These are phyloP conservation scores for Casuarina equisetifolia DNA, from an alignment of 306 rosid species.

Conservation along the genomic window DNA sequence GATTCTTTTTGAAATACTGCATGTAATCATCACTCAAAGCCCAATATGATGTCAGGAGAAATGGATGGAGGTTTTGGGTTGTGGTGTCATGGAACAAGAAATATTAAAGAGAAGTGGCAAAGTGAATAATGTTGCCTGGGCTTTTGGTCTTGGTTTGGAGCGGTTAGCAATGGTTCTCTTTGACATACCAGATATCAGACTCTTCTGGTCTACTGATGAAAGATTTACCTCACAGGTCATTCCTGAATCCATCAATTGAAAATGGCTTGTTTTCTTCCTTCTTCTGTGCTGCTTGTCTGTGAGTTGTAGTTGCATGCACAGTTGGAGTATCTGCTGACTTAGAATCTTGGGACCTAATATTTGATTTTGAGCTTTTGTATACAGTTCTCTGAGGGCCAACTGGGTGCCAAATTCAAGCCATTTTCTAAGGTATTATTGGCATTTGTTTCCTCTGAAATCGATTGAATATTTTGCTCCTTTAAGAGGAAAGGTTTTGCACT, in stretches of 20 bases:
- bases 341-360: constrained; percentile 4
- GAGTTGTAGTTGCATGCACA: constrained; percentile 20
- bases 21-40: not conserved
- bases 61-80: constrained; percentile 98
- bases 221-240: constrained; percentile 94
- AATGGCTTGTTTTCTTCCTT: constrained; percentile 18
- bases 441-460: not conserved
- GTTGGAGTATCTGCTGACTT: not conserved
- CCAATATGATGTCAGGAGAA: constrained; percentile 53
- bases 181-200: constrained; percentile 94
- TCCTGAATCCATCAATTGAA: constrained; percentile 25
- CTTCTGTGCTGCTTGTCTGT: constrained; percentile 19
- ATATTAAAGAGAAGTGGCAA: constrained; percentile 79
- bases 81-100: constrained; percentile 97
- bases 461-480: not conserved
- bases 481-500: not conserved
- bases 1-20: not conserved
- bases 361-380: constrained; percentile 28
- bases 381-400: constrained; percentile 75
- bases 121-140: constrained; percentile 87
- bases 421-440: constrained; percentile 80
- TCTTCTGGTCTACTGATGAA: constrained; percentile 92
- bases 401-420: constrained; percentile 86
- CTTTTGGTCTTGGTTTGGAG: constrained; percentile 97
- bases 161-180: constrained; percentile 97